These are phyloP conservation scores for Sindora glabra DNA, from an alignment of 306 rosid genomes.

Conservation along the genomic window DNA sequence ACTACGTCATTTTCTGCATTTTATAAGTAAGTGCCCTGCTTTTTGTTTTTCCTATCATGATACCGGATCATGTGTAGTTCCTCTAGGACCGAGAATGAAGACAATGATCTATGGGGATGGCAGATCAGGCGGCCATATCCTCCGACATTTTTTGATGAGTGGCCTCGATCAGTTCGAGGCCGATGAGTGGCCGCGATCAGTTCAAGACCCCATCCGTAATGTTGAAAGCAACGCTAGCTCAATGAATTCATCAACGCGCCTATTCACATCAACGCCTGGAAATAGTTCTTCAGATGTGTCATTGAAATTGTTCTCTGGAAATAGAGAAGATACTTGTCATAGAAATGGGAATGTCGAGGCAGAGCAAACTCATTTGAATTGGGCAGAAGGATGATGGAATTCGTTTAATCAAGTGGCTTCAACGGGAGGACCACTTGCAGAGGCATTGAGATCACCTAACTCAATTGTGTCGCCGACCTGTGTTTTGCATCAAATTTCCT, in stretches of 20 bases:
- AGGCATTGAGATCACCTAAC: constrained; percentile 74
- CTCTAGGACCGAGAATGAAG: constrained; percentile 38
- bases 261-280: constrained; percentile 62
- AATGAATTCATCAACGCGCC: constrained; percentile 48
- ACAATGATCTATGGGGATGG: constrained; percentile 29
- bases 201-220: constrained; percentile 43
- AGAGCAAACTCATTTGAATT: constrained; percentile 43
- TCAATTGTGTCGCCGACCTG: constrained; percentile 77
- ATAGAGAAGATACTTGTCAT: constrained; percentile 27
- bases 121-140: constrained; percentile 55
- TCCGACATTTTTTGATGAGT: constrained; percentile 90
- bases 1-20: neutral
- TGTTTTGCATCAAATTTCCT: constrained; percentile 67
- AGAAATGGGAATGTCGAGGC: constrained; percentile 28
- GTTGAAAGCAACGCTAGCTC: constrained; percentile 22
- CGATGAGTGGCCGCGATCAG: constrained; percentile 88
- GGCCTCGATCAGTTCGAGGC: constrained; percentile 74
- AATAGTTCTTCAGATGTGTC: constrained; percentile 68
- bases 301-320: constrained; percentile 74
- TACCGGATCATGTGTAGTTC: constrained; percentile 23
- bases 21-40: neutral
- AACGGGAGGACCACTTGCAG: constrained; percentile 97
- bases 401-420: constrained; percentile 59
- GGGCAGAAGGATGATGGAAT: constrained; percentile 73
- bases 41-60: constrained; percentile 11